Conservation (phyloP, 1,284 basidiomycete genomes). For the Rhodotorula sp. region DNA sequence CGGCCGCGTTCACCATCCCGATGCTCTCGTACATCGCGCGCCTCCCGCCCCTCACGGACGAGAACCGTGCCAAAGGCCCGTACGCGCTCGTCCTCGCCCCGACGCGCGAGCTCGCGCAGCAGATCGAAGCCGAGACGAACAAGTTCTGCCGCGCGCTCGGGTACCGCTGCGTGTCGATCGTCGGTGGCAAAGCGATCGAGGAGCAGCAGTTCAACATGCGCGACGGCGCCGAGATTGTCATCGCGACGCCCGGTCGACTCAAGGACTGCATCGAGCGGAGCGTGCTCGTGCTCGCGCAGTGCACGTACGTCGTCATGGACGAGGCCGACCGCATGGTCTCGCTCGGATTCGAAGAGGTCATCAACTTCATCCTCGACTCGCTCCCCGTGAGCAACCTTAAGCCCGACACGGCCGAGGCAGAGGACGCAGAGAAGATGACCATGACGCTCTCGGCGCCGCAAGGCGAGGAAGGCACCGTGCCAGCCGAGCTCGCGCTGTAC, state of each 20-base stretch:
- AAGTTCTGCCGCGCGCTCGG: conserved; percentile 88
- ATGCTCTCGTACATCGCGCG: conserved; percentile 92
- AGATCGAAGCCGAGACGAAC: conserved; percentile 88
- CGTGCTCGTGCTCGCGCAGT: conserved; percentile 91
- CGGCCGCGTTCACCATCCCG: conserved; percentile 97
- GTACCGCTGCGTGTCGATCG: conserved; percentile 92
- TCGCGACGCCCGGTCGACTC: conserved; percentile 95
- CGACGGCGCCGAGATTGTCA: conserved; percentile 95
- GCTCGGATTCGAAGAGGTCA: conserved; percentile 90
- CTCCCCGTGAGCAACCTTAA: conserved; percentile 82
- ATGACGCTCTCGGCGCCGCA: conserved; percentile 40
- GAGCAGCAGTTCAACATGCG: conserved; percentile 95
- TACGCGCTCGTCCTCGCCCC: conserved; percentile 92
- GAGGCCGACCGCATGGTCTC: conserved; percentile 99
- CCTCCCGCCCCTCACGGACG: conserved; percentile 81
- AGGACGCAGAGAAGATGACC: conserved; percentile 47
- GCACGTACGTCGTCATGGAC: conserved; percentile 98
- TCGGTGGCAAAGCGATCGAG: conserved; percentile 89
- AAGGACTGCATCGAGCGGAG: conserved; percentile 96
- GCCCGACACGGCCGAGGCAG: conserved; percentile 61
- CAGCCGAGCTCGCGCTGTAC: conserved; percentile 44
- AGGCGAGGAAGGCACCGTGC: conserved; percentile 45
- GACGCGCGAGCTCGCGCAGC: conserved; percentile 95
- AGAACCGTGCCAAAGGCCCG: conserved; percentile 88
- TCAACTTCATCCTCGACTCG: conserved; percentile 92